Conservation (phyloP, 78 protist species). For the Pigoraptor vietnamica region DNA sequence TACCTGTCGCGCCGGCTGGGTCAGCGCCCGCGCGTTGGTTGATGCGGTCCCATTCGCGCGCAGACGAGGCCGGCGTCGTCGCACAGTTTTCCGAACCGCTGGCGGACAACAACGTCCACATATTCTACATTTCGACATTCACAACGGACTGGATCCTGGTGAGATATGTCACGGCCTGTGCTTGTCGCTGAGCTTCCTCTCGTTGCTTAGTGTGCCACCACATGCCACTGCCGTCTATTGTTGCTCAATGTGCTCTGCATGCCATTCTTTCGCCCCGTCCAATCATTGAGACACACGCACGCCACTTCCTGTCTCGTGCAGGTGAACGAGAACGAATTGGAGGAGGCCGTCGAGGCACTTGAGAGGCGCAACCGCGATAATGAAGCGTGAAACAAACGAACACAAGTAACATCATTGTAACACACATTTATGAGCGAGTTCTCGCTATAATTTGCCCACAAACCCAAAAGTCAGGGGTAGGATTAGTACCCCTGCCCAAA, state of each 20-base stretch:
- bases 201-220: background rate
- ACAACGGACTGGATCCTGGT: background rate
- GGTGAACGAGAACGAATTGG: background rate
- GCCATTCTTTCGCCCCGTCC: background rate
- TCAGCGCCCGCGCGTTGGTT: background rate
- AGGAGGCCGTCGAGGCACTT: background rate
- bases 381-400: background rate
- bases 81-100: background rate
- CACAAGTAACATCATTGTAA: too few relatives aligned
- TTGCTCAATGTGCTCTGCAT: background rate
- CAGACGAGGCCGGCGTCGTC: background rate
- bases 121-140: background rate
- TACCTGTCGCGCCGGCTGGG: background rate
- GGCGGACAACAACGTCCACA: background rate
- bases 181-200: background rate
- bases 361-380: background rate
- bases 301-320: too few relatives aligned
- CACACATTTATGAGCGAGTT: too few relatives aligned
- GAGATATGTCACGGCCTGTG: background rate
- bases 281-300: background rate
- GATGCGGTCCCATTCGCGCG: background rate
- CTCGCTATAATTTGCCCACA: too few relatives aligned
- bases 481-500: too few relatives aligned
- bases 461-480: too few relatives aligned
- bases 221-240: background rate